A percentile compares a stretch with the other conserved stretches of the same genome.
Conservation (phyloP, 352 stramenopile species). For the Globisporangium radiosum region DNA sequence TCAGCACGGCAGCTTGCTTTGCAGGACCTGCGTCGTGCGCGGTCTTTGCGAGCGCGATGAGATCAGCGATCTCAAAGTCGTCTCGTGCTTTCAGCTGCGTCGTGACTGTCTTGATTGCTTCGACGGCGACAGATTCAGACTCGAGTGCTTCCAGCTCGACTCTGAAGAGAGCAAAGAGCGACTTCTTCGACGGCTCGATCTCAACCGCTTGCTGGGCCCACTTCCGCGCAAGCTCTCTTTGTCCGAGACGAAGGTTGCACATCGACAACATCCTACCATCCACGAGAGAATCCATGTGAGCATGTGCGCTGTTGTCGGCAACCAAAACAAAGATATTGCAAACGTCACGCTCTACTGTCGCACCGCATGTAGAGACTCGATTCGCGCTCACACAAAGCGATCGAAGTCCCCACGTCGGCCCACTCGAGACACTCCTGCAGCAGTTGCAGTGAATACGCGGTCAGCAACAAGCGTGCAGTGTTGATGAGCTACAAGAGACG, state of each 20-base stretch:
- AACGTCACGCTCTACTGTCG: neutral
- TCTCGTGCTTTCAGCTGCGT: conserved; percentile 32
- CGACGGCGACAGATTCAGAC: conserved; percentile 5
- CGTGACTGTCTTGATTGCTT: conserved; percentile 19
- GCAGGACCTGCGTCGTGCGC: conserved; percentile 20
- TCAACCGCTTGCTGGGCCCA: conserved; percentile 43
- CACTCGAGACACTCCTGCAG: conserved; percentile 46
- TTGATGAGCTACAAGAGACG: neutral
- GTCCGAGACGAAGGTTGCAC: conserved; percentile 31
- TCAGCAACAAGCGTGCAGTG: neutral
- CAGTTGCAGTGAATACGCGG: neutral
- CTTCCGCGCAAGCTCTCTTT: conserved; percentile 18
- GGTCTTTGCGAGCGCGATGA: conserved; percentile 44
- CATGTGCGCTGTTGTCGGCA: too few species aligned
- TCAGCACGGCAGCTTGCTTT: conserved; percentile 30
- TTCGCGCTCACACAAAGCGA: conserved; percentile 22
- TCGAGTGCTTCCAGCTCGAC: conserved; percentile 19
- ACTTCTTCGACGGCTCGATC: conserved; percentile 55
- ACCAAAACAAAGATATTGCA: too few species aligned
- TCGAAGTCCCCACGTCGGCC: conserved; percentile 23
- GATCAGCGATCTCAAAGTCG: conserved; percentile 61
- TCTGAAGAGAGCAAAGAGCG: conserved; percentile 50
- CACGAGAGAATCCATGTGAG: neutral
- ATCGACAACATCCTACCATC: conserved; percentile 23
- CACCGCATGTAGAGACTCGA: conserved; percentile 50